These are phyloP conservation scores for Amylocystis lapponica DNA, from an alignment of 768 basidiomycete genomes.

Conservation along the genomic window DNA sequence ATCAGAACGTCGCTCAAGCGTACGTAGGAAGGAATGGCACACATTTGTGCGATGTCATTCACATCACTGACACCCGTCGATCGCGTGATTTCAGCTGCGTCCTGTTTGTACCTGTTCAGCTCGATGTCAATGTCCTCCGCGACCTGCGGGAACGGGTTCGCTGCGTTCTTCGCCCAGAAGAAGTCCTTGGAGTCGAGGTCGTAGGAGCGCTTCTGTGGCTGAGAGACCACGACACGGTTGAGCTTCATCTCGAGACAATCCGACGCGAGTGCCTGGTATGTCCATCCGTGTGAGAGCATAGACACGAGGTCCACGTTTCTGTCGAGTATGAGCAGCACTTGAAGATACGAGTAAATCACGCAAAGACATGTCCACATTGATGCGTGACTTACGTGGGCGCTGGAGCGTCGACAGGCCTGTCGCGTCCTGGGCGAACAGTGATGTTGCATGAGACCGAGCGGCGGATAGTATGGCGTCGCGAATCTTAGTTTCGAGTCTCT, in stretches of 20 bases:
- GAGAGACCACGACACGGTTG: conserved; percentile 84
- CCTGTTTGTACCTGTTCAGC: conserved; percentile 88
- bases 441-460: conserved; percentile 53
- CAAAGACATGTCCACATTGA: neutral
- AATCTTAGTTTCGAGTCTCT: conserved; percentile 89
- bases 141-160: conserved; percentile 96
- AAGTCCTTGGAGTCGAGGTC: conserved; percentile 98
- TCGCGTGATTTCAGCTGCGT: conserved; percentile 94
- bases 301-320: conserved; percentile 93
- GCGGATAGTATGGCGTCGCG: conserved; percentile 75
- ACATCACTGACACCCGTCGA: conserved; percentile 95
- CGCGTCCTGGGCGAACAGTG: conserved; percentile 74
- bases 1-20: too few relatives aligned
- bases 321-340: conserved; percentile 91
- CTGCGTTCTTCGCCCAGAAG: conserved; percentile 97
- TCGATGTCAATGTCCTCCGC: conserved; percentile 96
- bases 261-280: conserved; percentile 96
- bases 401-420: conserved; percentile 83
- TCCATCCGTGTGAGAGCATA: conserved; percentile 96
- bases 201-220: conserved; percentile 77
- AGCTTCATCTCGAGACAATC: conserved; percentile 97
- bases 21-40: conserved; percentile 24
- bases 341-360: conserved; percentile 7
- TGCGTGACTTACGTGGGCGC: conserved; percentile 64
- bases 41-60: conserved; percentile 93